phyloP scores from a whole-genome alignment of 2,329 filamentous ascomycete species.

The Fusarium paranaense region DNA sequence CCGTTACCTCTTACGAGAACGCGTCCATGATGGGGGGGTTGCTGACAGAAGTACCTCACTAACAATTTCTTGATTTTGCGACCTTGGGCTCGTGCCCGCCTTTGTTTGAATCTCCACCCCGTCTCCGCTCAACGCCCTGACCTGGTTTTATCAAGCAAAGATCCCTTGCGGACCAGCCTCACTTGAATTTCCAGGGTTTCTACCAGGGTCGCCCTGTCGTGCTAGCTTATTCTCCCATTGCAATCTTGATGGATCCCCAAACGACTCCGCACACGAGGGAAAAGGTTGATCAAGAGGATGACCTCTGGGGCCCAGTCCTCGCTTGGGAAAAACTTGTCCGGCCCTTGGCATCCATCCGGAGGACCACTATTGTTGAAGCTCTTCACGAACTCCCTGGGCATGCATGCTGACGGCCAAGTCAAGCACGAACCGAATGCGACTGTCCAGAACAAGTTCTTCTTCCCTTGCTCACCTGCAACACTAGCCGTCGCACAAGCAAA shows the following conservation, averaged over 20 bases:
- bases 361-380: slow-evolving; percentile 10
- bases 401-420: background rate
- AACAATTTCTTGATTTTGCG: slow-evolving; percentile 50
- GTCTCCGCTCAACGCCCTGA: slow-evolving; percentile 15
- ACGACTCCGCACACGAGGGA: slow-evolving; percentile 21
- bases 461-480: slow-evolving; percentile 3
- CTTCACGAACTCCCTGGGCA: background rate
- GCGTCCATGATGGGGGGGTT: slow-evolving; percentile 36
- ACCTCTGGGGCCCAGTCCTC: background rate
- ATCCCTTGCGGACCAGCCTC: slow-evolving; percentile 31
- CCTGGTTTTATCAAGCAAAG: slow-evolving; percentile 23
- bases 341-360: slow-evolving; percentile 1
- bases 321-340: slow-evolving; percentile 14
- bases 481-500: slow-evolving; percentile 8
- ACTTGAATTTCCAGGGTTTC: slow-evolving; percentile 33
- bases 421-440: slow-evolving; percentile 2
- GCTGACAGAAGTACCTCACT: slow-evolving; percentile 50
- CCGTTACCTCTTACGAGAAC: slow-evolving; percentile 43
- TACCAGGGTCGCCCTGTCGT: slow-evolving; percentile 29
- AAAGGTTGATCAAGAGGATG: background rate
- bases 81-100: slow-evolving; percentile 16
- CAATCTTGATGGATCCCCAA: slow-evolving; percentile 14
- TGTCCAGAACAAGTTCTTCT: background rate
- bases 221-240: slow-evolving; percentile 19
- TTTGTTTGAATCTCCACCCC: slow-evolving; percentile 20